Evolutionary conservation across 805 yeast species (phyloP).

Genomic region (Brettanomyces nanus): DNA sequence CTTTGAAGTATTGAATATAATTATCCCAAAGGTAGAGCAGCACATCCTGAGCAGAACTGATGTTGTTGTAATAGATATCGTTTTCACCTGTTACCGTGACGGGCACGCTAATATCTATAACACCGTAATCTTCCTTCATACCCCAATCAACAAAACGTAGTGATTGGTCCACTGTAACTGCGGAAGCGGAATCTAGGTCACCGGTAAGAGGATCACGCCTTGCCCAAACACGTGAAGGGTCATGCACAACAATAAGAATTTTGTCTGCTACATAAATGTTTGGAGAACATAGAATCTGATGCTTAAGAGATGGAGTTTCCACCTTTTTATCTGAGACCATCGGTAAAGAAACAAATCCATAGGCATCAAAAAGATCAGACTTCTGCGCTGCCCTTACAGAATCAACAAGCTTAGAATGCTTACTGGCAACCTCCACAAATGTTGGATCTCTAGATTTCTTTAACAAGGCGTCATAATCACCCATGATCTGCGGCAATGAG

Average conservation of each 20-base stretch:
- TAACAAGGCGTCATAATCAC: slow-evolving; percentile 26
- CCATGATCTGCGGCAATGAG: slow-evolving; percentile 22
- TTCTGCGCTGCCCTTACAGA: slow-evolving; percentile 72
- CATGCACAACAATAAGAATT: slow-evolving; percentile 70
- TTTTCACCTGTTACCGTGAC: slow-evolving; percentile 37
- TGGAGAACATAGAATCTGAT: slow-evolving; percentile 64
- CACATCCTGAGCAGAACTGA: slow-evolving; percentile 67
- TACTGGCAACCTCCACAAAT: slow-evolving; percentile 28
- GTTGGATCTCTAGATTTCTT: slow-evolving; percentile 34
- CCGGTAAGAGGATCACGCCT: slow-evolving; percentile 75
- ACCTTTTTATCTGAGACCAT: slow-evolving; percentile 35
- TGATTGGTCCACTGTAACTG: slow-evolving; percentile 72
- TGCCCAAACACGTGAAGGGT: slow-evolving; percentile 91
- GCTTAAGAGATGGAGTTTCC: slow-evolving; percentile 45
- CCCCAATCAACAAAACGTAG: slow-evolving; percentile 66
- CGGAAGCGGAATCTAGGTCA: slow-evolving; percentile 58
- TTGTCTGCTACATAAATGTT: slow-evolving; percentile 56
- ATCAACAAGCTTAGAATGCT: slow-evolving; percentile 52
- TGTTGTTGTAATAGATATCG: slow-evolving; percentile 50
- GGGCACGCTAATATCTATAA: slow-evolving; percentile 80
- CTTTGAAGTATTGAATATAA: slow-evolving; percentile 67
- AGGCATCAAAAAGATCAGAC: slow-evolving; percentile 41
- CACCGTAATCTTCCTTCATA: slow-evolving; percentile 50
- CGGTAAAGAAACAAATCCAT: slow-evolving; percentile 63
- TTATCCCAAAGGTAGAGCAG: slow-evolving; percentile 85